Conservation (phyloP, 331 rosid species). For the Malus hybrid region DNA sequence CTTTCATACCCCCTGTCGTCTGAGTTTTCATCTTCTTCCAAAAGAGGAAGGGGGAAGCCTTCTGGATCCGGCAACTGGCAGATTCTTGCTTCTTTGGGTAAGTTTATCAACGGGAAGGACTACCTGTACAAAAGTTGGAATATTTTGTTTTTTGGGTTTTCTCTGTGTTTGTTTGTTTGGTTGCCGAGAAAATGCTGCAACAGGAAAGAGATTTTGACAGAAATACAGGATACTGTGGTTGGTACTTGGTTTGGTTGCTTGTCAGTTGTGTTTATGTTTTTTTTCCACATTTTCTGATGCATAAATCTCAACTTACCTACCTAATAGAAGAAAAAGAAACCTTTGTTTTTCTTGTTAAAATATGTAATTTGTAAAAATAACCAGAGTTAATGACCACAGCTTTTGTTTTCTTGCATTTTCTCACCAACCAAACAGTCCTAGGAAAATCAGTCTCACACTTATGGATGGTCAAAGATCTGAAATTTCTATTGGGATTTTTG, state of each 20-base stretch:
- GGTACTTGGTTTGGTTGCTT: not conserved
- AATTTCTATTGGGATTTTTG: not conserved
- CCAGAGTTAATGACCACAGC: not conserved
- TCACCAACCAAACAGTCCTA: not conserved
- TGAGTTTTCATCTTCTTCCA: constrained; percentile 35
- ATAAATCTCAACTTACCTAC: constrained; percentile 12
- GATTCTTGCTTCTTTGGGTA: constrained; percentile 64
- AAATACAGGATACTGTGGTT: constrained; percentile 4
- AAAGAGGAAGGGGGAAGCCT: constrained; percentile 57
- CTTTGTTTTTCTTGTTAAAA: not conserved
- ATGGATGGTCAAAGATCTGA: not conserved
- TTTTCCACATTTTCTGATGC: constrained; percentile 9
- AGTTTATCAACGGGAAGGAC: constrained; percentile 7
- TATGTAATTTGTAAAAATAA: not conserved
- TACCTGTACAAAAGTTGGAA: not conserved
- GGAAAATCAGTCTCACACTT: not conserved
- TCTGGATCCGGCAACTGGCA: constrained; percentile 47
- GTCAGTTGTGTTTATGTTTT: constrained; percentile 1
- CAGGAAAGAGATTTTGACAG: not conserved
- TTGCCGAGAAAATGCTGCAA: constrained; percentile 22
- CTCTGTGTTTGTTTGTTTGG: constrained; percentile 6
- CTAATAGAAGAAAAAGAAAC: not conserved
- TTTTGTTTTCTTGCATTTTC: not conserved
- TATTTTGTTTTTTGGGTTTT: not conserved
- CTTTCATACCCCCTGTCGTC: constrained; percentile 37